Conservation (phyloP, 257 asterid genomes). For the Coffea canephora region DNA sequence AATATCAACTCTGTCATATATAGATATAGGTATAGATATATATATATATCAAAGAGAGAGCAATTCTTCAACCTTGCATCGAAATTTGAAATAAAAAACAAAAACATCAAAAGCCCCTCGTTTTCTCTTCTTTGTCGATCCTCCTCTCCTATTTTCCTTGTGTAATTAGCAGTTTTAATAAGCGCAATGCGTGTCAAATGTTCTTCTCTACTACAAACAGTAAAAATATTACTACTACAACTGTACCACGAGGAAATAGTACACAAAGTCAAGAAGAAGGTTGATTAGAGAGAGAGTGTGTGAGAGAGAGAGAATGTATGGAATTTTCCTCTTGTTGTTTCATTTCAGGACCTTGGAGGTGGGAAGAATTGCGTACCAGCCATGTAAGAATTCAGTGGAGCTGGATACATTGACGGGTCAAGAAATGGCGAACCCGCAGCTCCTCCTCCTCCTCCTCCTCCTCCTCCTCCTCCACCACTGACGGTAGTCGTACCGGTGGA, state of each 20-base stretch:
- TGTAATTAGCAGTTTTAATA: background rate
- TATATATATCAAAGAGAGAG: constrained; percentile 17
- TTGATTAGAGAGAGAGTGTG: constrained; percentile 7
- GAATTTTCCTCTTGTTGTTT: background rate
- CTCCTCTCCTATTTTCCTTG: constrained; percentile 16
- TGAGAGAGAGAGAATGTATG: background rate
- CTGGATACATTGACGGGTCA: constrained; percentile 55
- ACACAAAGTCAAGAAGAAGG: constrained; percentile 19
- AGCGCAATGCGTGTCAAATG: constrained; percentile 21
- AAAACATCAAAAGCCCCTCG: constrained; percentile 27
- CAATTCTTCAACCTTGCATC: constrained; percentile 21
- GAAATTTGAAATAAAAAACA: constrained; percentile 26
- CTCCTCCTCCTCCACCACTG: constrained; percentile 23
- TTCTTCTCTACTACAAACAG: constrained; percentile 17
- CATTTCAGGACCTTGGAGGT: constrained; percentile 69
- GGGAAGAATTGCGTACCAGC: constrained; percentile 99
- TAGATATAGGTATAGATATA: constrained; percentile 1
- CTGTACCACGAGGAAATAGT: background rate
- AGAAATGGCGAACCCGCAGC: constrained; percentile 37
- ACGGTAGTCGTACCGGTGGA: constrained; percentile 33
- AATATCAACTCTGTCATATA: background rate
- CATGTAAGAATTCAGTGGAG: constrained; percentile 69
- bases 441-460: constrained; percentile 15
- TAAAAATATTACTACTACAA: constrained; percentile 1
- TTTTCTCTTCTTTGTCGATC: constrained; percentile 23